These are phyloP conservation scores for Ceratopteris richardii DNA, from an alignment of 75 land plant genomes.

Conservation along the genomic window DNA sequence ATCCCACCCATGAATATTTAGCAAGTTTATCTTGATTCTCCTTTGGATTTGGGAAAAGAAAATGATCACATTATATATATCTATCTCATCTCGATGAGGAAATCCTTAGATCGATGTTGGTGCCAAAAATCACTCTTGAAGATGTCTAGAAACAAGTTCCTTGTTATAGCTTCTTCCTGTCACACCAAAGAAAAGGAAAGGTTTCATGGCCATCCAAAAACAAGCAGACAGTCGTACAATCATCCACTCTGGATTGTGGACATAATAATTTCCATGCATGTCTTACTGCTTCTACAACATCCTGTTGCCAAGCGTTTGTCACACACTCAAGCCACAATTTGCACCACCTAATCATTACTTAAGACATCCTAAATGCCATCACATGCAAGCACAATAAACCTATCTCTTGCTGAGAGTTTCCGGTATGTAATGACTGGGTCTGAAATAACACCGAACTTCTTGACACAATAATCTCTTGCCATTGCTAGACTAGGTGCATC, in stretches of 20 bases:
- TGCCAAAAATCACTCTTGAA: too few species aligned
- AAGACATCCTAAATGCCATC: conserved; percentile 83
- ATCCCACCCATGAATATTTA: too few species aligned
- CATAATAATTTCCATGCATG: conserved; percentile 47
- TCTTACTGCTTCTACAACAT: conserved; percentile 42
- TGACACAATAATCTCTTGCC: conserved; percentile 91
- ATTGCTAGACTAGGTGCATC: conserved; percentile 86
- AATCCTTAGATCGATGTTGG: too few species aligned
- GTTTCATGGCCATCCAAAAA: too few species aligned
- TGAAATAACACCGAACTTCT: conserved; percentile 81
- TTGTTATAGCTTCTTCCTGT: too few species aligned
- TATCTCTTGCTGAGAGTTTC: conserved; percentile 53
- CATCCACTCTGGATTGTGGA: conserved; percentile 51
- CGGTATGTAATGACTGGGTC: conserved; percentile 71
- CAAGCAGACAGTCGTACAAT: conserved; percentile 55
- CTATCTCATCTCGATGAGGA: too few species aligned
- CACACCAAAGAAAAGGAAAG: too few species aligned
- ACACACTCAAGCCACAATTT: conserved; percentile 43
- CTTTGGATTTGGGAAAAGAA: too few species aligned
- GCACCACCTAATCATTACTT: conserved; percentile 52
- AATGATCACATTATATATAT: too few species aligned
- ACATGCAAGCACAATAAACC: conserved; percentile 76
- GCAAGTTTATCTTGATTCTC: too few species aligned
- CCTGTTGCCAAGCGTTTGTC: conserved; percentile 34
- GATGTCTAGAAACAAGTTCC: too few species aligned